phyloP scores from a whole-genome alignment of 306 rosid species.

The Heteromeles arbutifolia region DNA sequence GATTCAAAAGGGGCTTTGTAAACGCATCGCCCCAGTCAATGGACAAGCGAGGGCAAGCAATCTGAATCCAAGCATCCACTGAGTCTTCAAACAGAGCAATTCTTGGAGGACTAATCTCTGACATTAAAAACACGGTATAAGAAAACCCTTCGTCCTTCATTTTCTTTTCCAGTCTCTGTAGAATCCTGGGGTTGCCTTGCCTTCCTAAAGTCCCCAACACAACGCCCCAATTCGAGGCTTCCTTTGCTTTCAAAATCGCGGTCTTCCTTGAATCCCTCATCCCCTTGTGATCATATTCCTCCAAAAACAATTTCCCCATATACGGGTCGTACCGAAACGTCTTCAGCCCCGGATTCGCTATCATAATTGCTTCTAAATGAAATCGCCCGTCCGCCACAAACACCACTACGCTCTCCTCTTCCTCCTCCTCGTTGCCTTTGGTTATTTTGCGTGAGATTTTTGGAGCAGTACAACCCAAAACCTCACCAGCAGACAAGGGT shows the following conservation, averaged over 20 bases:
- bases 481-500: constrained; percentile 87
- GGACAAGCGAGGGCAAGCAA: constrained; percentile 87
- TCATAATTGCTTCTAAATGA: constrained; percentile 90
- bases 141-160: constrained; percentile 52
- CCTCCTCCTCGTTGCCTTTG: not conserved
- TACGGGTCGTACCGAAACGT: constrained; percentile 84
- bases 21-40: constrained; percentile 98
- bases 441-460: constrained; percentile 26
- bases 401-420: constrained; percentile 40
- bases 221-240: constrained; percentile 69
- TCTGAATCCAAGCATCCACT: constrained; percentile 92
- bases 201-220: constrained; percentile 86
- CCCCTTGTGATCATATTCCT: constrained; percentile 82
- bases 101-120: constrained; percentile 76
- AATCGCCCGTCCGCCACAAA: constrained; percentile 92
- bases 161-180: constrained; percentile 67
- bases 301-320: constrained; percentile 68
- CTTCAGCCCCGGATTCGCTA: constrained; percentile 71
- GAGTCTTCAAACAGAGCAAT: constrained; percentile 69
- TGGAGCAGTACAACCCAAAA: constrained; percentile 92
- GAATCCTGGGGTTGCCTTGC: constrained; percentile 88
- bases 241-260: constrained; percentile 54
- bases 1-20: constrained; percentile 69
- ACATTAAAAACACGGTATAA: constrained; percentile 76
- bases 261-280: constrained; percentile 67